A percentile compares a stretch with the other conserved stretches of the same genome.
Evolutionary conservation across 257 asterid genomes (phyloP).

Genomic region (Solanum tacnaense): DNA sequence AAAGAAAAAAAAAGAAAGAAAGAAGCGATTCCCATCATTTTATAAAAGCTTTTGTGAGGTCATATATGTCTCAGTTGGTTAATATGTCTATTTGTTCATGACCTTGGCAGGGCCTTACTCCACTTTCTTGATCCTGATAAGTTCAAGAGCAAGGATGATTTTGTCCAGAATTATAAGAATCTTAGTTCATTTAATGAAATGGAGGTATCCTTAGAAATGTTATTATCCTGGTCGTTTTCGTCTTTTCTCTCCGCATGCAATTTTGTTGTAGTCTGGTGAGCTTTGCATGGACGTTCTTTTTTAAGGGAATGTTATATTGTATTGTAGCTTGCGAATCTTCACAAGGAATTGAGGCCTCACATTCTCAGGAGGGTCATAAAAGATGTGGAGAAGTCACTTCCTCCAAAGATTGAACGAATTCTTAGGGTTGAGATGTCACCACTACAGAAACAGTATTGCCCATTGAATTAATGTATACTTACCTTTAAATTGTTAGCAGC

Average conservation of each 20-base stretch:
- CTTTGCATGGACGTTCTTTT: not conserved
- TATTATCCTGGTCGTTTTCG: not conserved
- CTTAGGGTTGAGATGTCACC: slow-evolving; percentile 99
- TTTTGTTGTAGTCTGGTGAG: not conserved
- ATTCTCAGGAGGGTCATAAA: slow-evolving; percentile 95
- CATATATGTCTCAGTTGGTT: not conserved
- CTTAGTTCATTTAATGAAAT: slow-evolving; percentile 83
- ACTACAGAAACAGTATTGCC: slow-evolving; percentile 87
- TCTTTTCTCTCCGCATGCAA: not conserved
- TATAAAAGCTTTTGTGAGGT: not conserved
- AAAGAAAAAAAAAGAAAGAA: not conserved
- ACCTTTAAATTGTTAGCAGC: not conserved
- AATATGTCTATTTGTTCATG: slow-evolving; percentile 8
- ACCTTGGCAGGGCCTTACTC: slow-evolving; percentile 79
- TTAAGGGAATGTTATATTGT: not conserved
- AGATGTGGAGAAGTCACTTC: slow-evolving; percentile 99
- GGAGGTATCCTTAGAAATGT: slow-evolving; percentile 45
- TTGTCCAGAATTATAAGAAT: slow-evolving; percentile 87
- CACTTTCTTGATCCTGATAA: slow-evolving; percentile 95
- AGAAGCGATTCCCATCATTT: not conserved
- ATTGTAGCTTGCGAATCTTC: slow-evolving; percentile 87
- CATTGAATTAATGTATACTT: not conserved
- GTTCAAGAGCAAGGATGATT: slow-evolving; percentile 84
- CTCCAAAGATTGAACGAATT: slow-evolving; percentile 96
- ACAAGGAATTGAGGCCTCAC: slow-evolving; percentile 97